Conservation (phyloP, 768 basidiomycete genomes). For the Scleroderma bovista region DNA sequence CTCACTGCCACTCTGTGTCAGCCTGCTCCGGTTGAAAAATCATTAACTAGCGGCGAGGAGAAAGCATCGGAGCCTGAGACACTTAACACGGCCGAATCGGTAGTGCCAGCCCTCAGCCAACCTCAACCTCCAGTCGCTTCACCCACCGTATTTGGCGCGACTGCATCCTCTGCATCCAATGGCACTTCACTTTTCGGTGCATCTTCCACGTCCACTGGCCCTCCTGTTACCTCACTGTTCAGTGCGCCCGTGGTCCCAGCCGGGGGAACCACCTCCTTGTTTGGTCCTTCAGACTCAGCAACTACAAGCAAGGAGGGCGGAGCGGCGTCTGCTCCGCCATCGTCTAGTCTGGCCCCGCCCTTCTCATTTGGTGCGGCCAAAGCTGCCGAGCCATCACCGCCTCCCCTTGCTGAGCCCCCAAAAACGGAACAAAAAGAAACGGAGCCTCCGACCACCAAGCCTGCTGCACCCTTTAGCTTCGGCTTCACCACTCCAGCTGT, state of each 20-base stretch:
- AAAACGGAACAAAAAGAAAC: slow-evolving; percentile 1
- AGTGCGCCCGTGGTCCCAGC: slow-evolving; percentile 4
- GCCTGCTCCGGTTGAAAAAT: slow-evolving; percentile 10
- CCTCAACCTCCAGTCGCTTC: slow-evolving; percentile 5
- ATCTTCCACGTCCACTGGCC: background rate
- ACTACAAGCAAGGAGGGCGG: slow-evolving; percentile 15
- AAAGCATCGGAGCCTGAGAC: background rate
- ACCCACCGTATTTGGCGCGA: background rate
- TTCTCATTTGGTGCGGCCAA: slow-evolving; percentile 27
- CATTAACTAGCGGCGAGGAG: background rate
- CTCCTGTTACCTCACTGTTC: slow-evolving; percentile 7
- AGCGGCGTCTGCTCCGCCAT: slow-evolving; percentile 5
- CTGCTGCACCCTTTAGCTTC: slow-evolving; percentile 12
- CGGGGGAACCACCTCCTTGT: slow-evolving; percentile 6
- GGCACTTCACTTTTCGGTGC: slow-evolving; percentile 5
- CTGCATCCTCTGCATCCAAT: slow-evolving; percentile 1
- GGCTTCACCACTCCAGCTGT: slow-evolving; percentile 23
- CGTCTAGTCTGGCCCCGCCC: slow-evolving; percentile 9
- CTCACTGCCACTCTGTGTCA: slow-evolving; percentile 20
- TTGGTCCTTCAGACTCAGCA: slow-evolving; percentile 1
- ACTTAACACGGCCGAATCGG: slow-evolving; percentile 6
- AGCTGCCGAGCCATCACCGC: slow-evolving; percentile 14
- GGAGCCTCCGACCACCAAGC: background rate
- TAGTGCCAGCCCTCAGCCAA: slow-evolving; percentile 9
- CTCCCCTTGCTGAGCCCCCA: slow-evolving; percentile 9